Evolutionary conservation across 2,329 filamentous ascomycete species (phyloP).

Genomic region (Scedosporium dehoogii): DNA sequence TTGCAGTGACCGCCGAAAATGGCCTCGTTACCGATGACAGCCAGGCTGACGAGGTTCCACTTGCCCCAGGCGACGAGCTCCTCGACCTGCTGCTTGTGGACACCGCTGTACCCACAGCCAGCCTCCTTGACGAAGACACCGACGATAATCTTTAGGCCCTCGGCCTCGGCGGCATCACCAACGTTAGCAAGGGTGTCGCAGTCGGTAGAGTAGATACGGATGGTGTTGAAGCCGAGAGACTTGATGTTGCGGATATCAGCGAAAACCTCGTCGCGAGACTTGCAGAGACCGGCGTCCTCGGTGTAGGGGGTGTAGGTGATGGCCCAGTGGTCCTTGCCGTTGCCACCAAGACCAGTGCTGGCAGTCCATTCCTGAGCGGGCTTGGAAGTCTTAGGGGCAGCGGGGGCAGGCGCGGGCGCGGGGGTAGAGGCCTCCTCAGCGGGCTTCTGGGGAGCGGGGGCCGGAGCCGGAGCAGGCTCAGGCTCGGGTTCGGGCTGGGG

Average conservation of each 20-base stretch:
- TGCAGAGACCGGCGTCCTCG: slow-evolving; percentile 49
- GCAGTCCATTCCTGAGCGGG: slow-evolving; percentile 12
- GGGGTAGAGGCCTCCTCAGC: slow-evolving; percentile 16
- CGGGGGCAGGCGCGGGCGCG: slow-evolving; percentile 12
- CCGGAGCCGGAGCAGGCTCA: not conserved
- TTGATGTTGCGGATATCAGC: slow-evolving; percentile 54
- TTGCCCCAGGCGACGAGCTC: slow-evolving; percentile 62
- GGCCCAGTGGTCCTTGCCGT: slow-evolving; percentile 50
- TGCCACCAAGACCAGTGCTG: slow-evolving; percentile 25
- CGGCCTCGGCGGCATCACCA: slow-evolving; percentile 53
- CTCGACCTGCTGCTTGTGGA: slow-evolving; percentile 62
- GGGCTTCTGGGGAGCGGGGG: slow-evolving; percentile 11
- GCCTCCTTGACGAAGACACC: slow-evolving; percentile 74
- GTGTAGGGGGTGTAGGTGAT: slow-evolving; percentile 76
- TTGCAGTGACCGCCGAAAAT: slow-evolving; percentile 64
- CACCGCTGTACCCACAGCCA: slow-evolving; percentile 48
- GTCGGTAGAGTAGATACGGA: slow-evolving; percentile 89
- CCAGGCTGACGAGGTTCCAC: slow-evolving; percentile 67
- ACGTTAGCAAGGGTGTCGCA: slow-evolving; percentile 73
- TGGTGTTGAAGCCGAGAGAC: slow-evolving; percentile 52
- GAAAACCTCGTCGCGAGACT: slow-evolving; percentile 46
- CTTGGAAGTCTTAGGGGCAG: slow-evolving; percentile 15
- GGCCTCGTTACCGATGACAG: slow-evolving; percentile 87
- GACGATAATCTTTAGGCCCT: slow-evolving; percentile 70
- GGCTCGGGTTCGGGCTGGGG: slow-evolving; percentile 15